Percentiles rank a stretch among this genome's conserved stretches.
Conservation (phyloP, 371 early-diverging fungal genomes). For the Mortierella sp. region DNA sequence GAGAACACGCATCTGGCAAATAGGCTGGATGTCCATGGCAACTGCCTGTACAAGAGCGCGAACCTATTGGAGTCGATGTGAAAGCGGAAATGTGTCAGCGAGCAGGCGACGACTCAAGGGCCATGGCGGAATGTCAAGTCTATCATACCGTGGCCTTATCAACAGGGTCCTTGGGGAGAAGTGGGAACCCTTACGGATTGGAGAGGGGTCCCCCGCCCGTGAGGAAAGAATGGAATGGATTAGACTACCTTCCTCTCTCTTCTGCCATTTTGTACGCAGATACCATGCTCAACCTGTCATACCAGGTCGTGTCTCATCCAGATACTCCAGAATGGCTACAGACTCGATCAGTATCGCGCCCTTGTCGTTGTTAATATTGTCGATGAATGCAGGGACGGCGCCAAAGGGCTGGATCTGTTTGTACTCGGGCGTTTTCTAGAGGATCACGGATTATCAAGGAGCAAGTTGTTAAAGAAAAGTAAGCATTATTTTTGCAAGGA, state of each 20-base stretch:
- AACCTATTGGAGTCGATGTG: constrained; percentile 55
- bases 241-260: no score
- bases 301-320: constrained; percentile 84
- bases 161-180: constrained; percentile 35
- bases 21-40: constrained; percentile 88
- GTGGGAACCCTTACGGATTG: constrained; percentile 26
- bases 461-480: no score
- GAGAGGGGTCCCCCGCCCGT: no score
- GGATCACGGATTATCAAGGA: not conserved
- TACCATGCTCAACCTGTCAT: no score
- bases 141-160: constrained; percentile 75
- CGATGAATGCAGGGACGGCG: constrained; percentile 76
- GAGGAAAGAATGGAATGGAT: no score
- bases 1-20: constrained; percentile 80
- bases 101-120: no score
- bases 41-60: constrained; percentile 78
- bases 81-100: not conserved
- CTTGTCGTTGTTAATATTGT: constrained; percentile 66
- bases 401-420: constrained; percentile 70
- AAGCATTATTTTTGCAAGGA: no score
- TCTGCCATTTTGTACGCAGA: no score
- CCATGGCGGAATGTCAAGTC: not conserved
- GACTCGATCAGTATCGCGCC: constrained; percentile 78
- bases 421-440: constrained; percentile 64
- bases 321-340: constrained; percentile 86